Base-by-base conservation (phyloP, 106 monocot species). In the Hemerocallis citrina region DNA sequence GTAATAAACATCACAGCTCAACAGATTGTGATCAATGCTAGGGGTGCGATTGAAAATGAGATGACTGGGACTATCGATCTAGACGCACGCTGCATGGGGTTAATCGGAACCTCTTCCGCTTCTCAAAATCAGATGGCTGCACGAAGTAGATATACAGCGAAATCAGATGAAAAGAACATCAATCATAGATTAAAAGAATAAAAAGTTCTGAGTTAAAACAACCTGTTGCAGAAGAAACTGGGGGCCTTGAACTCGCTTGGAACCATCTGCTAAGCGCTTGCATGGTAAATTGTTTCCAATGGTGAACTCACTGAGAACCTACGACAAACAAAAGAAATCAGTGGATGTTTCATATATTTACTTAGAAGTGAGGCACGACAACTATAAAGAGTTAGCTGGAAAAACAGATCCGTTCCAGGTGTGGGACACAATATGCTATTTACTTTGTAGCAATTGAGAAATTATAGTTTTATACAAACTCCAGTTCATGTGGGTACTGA, bases 191-290 rank as follows among this genome's bases (percentile, higher is more conserved):
- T 27, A 45, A 34, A 30, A 31, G 11, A 7, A 0, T 30, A 11
- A 2, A 17, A n/a, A 15, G 21, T 38, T 1, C 19, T 23, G 16
- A 51, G 19, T 15, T 21, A 1, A 47, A 8, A 73, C 67, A 31
- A 89, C 89, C 59, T 70, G 66, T 66, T 64, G 77, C 8, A 55
- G 24, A 32, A 74, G 56, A 32, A 72, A 82, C 34, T 71, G 65
- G 24, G 92, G 92, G 29, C 81, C 78, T 16, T 79, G 92, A 66
- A 92, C 76, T 48, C 92, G 69, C 67, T 92, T 92, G 16, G 92
- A 92, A 24, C 81, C 84, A 76, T 92, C 92, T 19, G 92, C 92
- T 65, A 88, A 47, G 17, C 92, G 70, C 71, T 92, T 92, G 62
- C 75, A 71, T 33, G 62, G 73, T 24, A 81, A 65, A 48, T 71